A percentile compares a stretch with the other conserved stretches of the same genome.
Evolutionary conservation across 331 rosid genomes (phyloP).

Genomic region (Acacia concinna): DNA sequence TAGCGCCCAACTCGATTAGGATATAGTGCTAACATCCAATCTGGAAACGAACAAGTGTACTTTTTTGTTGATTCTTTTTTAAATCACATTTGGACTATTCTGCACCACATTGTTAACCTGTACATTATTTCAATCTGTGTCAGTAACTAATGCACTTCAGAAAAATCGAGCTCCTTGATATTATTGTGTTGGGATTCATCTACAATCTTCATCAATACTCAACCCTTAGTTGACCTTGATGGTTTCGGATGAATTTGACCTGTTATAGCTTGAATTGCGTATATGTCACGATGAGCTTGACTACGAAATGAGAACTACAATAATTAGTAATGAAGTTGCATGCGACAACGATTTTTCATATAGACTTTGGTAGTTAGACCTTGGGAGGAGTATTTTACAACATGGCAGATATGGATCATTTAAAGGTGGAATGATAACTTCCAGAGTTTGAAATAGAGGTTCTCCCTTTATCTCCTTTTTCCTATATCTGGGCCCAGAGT

Average conservation of each 20-base stretch:
- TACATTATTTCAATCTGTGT: background rate
- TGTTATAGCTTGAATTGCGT: background rate
- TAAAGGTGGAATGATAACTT: background rate
- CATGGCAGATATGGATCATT: background rate
- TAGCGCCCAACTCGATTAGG: background rate
- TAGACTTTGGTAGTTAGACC: background rate
- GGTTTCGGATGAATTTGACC: background rate
- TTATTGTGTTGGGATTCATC: background rate
- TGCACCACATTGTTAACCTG: background rate
- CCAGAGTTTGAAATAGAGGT: background rate
- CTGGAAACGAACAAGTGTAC: background rate
- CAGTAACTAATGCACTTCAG: background rate
- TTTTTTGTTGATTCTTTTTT: background rate
- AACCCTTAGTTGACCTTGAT: constrained; percentile 23
- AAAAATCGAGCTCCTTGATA: background rate
- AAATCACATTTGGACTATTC: background rate
- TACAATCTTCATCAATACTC: background rate
- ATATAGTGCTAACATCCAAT: background rate
- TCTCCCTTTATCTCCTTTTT: constrained; percentile 1
- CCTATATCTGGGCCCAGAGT: background rate
- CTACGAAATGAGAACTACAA: background rate
- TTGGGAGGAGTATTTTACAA: background rate
- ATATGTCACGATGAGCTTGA: background rate
- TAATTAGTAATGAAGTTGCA: background rate
- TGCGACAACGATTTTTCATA: background rate